Evolutionary conservation across 1,284 basidiomycete species (phyloP).

Genomic region (Ustilago hordei): DNA sequence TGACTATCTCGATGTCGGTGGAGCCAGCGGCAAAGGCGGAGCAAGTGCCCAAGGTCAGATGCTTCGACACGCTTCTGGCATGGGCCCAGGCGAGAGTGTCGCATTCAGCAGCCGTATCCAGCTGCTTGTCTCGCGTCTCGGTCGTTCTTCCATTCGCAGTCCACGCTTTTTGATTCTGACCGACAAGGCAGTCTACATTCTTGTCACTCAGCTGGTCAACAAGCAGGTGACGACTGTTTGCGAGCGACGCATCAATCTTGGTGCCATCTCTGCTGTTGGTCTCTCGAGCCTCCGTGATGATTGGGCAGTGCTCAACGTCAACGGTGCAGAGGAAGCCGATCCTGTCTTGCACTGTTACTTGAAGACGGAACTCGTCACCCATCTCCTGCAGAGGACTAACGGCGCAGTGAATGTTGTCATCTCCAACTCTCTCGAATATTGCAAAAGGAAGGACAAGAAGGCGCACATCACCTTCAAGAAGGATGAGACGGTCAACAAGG

Average conservation of each 20-base stretch:
- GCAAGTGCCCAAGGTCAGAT: slow-evolving; percentile 80
- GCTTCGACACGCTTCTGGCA: slow-evolving; percentile 79
- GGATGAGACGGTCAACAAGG: slow-evolving; percentile 82
- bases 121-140: slow-evolving; percentile 85
- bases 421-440: slow-evolving; percentile 73
- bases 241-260: slow-evolving; percentile 89
- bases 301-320: slow-evolving; percentile 79
- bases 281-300: slow-evolving; percentile 93
- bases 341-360: slow-evolving; percentile 90
- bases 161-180: slow-evolving; percentile 93
- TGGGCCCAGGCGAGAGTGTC: slow-evolving; percentile 70
- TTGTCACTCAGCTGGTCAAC: slow-evolving; percentile 74
- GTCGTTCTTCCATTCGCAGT: slow-evolving; percentile 88
- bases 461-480: slow-evolving; percentile 87
- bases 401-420: slow-evolving; percentile 78
- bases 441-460: slow-evolving; percentile 97
- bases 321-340: slow-evolving; percentile 84
- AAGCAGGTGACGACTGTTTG: slow-evolving; percentile 76
- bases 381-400: slow-evolving; percentile 83
- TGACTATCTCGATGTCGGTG: slow-evolving; percentile 91
- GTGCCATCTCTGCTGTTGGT: slow-evolving; percentile 85
- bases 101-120: slow-evolving; percentile 88
- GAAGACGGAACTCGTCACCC: slow-evolving; percentile 93
- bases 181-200: slow-evolving; percentile 86
- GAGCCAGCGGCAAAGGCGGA: slow-evolving; percentile 73